A percentile compares a stretch with the other conserved stretches of the same genome.
phyloP scores from a whole-genome alignment of 2,329 filamentous ascomycete genomes.

The Ophiostoma australiae region DNA sequence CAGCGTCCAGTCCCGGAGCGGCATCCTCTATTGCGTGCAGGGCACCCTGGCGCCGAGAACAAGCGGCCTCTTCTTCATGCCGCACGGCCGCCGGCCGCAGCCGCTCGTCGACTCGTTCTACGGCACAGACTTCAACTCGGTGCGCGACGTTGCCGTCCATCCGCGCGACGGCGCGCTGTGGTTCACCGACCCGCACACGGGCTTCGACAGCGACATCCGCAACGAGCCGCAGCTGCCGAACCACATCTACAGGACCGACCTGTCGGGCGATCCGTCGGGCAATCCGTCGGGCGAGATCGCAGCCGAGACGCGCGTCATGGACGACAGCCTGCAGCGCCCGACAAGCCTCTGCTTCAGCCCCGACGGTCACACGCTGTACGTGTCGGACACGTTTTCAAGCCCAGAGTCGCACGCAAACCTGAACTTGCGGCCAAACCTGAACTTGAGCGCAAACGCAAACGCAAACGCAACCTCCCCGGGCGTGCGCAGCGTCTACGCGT shows the following conservation, averaged over 20 bases:
- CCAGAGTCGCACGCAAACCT: too few relatives aligned
- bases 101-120: slow-evolving; percentile 42
- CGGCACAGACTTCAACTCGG: slow-evolving; percentile 45
- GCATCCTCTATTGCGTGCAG: slow-evolving; percentile 31
- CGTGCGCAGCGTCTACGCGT: slow-evolving; percentile 42
- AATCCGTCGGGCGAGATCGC: slow-evolving; percentile 11
- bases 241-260: background rate
- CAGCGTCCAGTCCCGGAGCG: slow-evolving; percentile 35
- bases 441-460: too few relatives aligned
- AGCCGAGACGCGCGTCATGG: slow-evolving; percentile 43
- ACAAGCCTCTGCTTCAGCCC: slow-evolving; percentile 40
- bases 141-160: slow-evolving; percentile 40
- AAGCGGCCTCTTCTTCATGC: slow-evolving; percentile 40
- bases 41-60: slow-evolving; percentile 26
- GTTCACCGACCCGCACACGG: slow-evolving; percentile 47
- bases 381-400: slow-evolving; percentile 37
- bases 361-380: slow-evolving; percentile 39
- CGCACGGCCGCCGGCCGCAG: slow-evolving; percentile 32
- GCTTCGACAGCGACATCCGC: slow-evolving; percentile 30
- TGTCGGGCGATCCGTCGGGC: too few relatives aligned
- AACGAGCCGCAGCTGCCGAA: slow-evolving; percentile 1
- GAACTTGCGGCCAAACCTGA: too few relatives aligned
- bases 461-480: slow-evolving; percentile 24
- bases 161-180: slow-evolving; percentile 41
- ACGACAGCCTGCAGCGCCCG: slow-evolving; percentile 43